Evolutionary conservation across 2,329 filamentous ascomycete genomes (phyloP).

Genomic region (Hymenoscyphus fraxineus): DNA sequence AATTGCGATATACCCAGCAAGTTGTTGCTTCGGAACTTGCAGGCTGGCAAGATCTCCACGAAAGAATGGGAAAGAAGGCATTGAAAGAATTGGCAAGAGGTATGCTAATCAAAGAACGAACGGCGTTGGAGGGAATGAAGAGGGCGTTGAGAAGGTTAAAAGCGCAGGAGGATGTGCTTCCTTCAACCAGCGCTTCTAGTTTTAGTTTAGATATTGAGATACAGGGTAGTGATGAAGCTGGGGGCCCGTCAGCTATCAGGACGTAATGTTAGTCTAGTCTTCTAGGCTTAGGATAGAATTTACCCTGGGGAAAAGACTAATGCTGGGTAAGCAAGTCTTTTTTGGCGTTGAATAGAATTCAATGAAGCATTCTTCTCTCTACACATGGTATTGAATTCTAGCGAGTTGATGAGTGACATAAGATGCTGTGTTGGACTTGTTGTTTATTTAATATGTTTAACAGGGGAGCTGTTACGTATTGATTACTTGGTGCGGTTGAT

Average conservation of each 20-base stretch:
- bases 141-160: slow-evolving; percentile 61
- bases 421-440: too few species aligned
- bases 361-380: too few species aligned
- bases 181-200: background rate
- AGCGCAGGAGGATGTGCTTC: slow-evolving; percentile 7
- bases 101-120: slow-evolving; percentile 76
- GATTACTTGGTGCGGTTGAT: too few species aligned
- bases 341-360: too few species aligned
- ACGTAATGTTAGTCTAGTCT: background rate
- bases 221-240: background rate
- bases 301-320: background rate
- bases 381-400: too few species aligned
- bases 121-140: slow-evolving; percentile 74
- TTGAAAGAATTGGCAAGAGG: slow-evolving; percentile 71
- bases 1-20: slow-evolving; percentile 88
- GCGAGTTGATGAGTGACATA: too few species aligned
- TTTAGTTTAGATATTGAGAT: slow-evolving; percentile 6
- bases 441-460: too few species aligned
- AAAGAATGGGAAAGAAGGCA: slow-evolving; percentile 69
- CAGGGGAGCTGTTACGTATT: too few species aligned
- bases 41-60: slow-evolving; percentile 88
- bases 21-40: slow-evolving; percentile 88
- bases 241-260: background rate
- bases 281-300: background rate
- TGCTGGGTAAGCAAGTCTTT: background rate